Evolutionary conservation across 1,284 basidiomycete genomes (phyloP), one percentile per base, ranked within the genome.

Genomic region (Neonothopanus nambi): DNA sequence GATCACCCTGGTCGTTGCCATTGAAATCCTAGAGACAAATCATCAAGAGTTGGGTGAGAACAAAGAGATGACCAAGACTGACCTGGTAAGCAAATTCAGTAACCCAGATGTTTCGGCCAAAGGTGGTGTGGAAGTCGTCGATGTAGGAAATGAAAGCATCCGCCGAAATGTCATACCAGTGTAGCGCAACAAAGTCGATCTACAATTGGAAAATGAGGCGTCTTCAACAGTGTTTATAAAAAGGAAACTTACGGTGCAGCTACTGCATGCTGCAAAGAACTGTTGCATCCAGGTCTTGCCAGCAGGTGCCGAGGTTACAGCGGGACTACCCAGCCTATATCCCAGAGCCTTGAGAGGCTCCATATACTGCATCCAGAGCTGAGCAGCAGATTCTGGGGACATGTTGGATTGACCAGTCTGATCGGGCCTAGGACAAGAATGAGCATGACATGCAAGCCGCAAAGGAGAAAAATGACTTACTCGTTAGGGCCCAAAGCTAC

Each of bases 51-150:
- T 20, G 57, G 12, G 39, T 51, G 38, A n/a, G n/a, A n/a, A 55
- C 38, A 7, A 12, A 4, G 3, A 39, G 6, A 36, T 13, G 37
- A 21, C 15, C 23, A 36, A n/a, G 24, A 57, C 65, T 26, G 59
- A 84, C 84, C 72, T 82, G 74, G 70, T 81, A 82, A 57, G 84
- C 87, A 63, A 79, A 83, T 66, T 92, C 91, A 3, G 89, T 91
- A 50, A 89, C 68, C 77, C 75, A 78, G 51, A 93, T 74, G 13
- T 73, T 72, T 51, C 67, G 63, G 21, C 69, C 59, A 65, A 83
- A 90, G 0, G 72, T 71, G 26, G 67, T 62, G 64, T 89, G 70
- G 67, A 81, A 83, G 5, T 74, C 61, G 12, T 65, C 64, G 35
- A 86, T 65, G 63, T 83, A 85, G 3, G 57, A 48, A 43, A 82